Evolutionary conservation across 1,284 basidiomycete genomes (phyloP), one percentile per base, ranked within the genome.

Genomic region (Retiboletus flavoniger): DNA sequence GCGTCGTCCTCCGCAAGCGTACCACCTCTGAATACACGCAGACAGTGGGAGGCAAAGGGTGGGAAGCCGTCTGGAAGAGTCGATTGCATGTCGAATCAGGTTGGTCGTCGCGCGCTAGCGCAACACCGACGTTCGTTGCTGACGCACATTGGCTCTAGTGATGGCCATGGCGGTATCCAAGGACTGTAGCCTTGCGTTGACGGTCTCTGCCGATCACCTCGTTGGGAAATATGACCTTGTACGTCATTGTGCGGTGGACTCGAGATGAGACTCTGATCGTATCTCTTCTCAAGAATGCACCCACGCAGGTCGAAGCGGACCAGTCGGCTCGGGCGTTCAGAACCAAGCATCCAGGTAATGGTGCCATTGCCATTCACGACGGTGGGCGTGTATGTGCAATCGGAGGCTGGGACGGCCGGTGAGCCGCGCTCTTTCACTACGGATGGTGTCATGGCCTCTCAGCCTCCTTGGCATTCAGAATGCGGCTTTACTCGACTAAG

Each of bases 331-430:
- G 66, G 4, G 64, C 68, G 0, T 73, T 82, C 60, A 77, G 80
- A 53, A 93, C 84, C n/a, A 93, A 87, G 62, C 79, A 91, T 58
- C 83, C 90, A 1, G 92, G 93, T 1, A 92, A 93, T 62, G 78
- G 80, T 0, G 80, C 83, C 4, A 71, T 95, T 24, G 78, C 85
- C 1, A 81, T 95, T n/a, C 83, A 83, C n/a, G 77, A 83, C 36
- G 85, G 90, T 62, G 89, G 85, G 0, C 78, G 80, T 28, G 82
- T 95, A 0, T 89, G 91, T 59, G 91, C 90, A 0, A 74, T 93
- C 1, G 93, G 89, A 3, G 90, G 92, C 1, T 95, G 93, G 93
- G 93, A 95, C 60, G 93, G 93, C 32, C 83, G 78, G 93, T 93
- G 60, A 63, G 86, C 72, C 3, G 19, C 39, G 32, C 16, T 28